A percentile compares a stretch with the other conserved stretches of the same genome.
Evolutionary conservation across 169 alveolate species (phyloP).

Genomic region (Perkinsus olseni): DNA sequence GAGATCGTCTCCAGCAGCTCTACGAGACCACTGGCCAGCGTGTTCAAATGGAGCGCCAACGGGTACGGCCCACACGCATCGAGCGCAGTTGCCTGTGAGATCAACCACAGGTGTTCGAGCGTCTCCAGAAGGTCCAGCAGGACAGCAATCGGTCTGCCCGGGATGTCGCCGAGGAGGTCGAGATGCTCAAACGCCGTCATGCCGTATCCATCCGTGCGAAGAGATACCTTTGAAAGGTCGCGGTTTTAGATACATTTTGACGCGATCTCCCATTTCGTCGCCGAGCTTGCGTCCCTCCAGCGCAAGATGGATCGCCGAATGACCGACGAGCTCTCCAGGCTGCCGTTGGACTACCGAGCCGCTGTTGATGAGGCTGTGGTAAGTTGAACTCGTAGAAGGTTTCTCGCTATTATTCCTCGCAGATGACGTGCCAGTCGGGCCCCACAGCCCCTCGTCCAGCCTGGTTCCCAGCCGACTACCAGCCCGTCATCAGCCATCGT

Average conservation of each 20-base stretch:
- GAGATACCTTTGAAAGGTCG: background rate
- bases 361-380: background rate
- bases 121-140: background rate
- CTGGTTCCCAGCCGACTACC: background rate
- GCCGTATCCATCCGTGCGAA: background rate
- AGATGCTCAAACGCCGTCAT: background rate
- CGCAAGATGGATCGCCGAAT: background rate
- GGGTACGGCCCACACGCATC: background rate
- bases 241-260: background rate
- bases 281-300: background rate
- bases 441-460: background rate
- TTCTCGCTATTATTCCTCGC: background rate
- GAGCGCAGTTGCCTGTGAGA: background rate
- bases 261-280: background rate
- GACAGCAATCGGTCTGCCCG: background rate
- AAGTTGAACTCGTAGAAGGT: background rate
- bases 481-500: background rate
- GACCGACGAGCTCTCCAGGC: background rate
- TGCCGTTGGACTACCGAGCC: background rate
- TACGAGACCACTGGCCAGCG: background rate
- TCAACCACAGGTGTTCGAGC: background rate
- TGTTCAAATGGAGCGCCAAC: background rate
- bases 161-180: background rate
- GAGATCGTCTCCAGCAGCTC: background rate
- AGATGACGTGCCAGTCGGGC: background rate